These are phyloP conservation scores for Gamsiella multidivaricata DNA, from an alignment of 192 early-diverging fungal species.

Conservation along the genomic window DNA sequence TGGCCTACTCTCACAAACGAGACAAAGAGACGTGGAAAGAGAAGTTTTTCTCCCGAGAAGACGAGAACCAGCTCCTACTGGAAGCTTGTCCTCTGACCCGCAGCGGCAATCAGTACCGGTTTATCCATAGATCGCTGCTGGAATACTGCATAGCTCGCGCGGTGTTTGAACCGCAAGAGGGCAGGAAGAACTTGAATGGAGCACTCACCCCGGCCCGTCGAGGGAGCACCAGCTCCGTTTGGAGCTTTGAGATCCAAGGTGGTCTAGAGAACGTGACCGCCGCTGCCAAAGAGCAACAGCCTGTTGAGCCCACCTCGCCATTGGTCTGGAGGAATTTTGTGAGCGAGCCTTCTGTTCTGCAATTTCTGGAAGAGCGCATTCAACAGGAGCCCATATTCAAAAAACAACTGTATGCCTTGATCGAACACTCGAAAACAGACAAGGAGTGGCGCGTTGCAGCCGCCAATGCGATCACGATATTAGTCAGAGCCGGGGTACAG, in stretches of 20 bases:
- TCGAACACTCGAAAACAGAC: background rate
- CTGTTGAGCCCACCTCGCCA: background rate
- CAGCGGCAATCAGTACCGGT: background rate
- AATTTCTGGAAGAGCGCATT: background rate
- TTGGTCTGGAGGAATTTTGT: background rate
- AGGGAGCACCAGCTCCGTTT: background rate
- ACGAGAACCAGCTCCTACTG: background rate
- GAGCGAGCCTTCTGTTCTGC: background rate
- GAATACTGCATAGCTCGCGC: background rate
- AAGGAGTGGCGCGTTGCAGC: background rate
- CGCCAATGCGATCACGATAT: background rate
- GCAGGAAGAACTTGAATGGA: background rate
- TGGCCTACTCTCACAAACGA: background rate
- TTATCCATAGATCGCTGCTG: background rate
- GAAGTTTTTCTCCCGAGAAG: background rate
- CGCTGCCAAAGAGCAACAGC: too few relatives aligned
- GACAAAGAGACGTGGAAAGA: background rate
- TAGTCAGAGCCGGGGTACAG: background rate
- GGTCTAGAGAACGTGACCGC: background rate
- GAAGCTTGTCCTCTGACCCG: constrained; percentile 1
- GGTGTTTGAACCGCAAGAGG: constrained; percentile 1
- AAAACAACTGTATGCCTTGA: background rate
- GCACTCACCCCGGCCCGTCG: background rate
- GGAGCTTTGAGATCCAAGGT: background rate
- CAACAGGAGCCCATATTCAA: background rate